These are phyloP conservation scores for Persicaria maculosa DNA, from an alignment of 148 eudicot species.

Conservation along the genomic window DNA sequence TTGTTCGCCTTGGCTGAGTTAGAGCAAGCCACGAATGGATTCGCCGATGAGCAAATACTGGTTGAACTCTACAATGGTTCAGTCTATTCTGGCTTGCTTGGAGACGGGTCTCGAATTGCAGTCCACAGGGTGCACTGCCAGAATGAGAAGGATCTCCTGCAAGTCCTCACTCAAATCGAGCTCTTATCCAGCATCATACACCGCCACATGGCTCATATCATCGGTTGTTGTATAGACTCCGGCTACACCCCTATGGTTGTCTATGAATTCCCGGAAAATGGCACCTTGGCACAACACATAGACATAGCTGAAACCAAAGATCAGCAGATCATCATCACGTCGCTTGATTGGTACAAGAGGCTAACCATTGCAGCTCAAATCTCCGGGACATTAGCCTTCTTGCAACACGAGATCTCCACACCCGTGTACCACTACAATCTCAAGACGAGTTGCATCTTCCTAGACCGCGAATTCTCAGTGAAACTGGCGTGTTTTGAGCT, in stretches of 20 bases:
- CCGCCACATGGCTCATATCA: constrained; percentile 49
- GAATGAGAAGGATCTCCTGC: constrained; percentile 46
- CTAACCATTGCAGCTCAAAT: constrained; percentile 60
- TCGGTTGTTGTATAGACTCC: constrained; percentile 69
- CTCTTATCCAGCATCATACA: constrained; percentile 47
- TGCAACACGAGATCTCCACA: constrained; percentile 57
- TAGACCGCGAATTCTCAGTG: background rate
- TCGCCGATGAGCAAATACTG: constrained; percentile 34
- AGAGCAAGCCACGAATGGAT: constrained; percentile 71
- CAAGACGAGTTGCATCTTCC: constrained; percentile 28
- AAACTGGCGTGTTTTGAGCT: constrained; percentile 12
- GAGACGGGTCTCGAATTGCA: constrained; percentile 46
- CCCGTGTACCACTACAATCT: constrained; percentile 61
- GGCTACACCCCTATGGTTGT: constrained; percentile 54
- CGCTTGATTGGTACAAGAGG: constrained; percentile 62
- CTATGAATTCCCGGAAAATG: constrained; percentile 59
- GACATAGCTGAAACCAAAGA: constrained; percentile 11
- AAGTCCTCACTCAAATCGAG: constrained; percentile 43
- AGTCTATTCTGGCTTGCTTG: constrained; percentile 45
- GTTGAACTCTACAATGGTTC: constrained; percentile 22
- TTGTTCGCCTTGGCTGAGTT: constrained; percentile 60
- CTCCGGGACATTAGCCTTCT: constrained; percentile 53
- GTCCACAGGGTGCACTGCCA: constrained; percentile 53
- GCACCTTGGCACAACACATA: constrained; percentile 48
- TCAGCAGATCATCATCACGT: background rate